Conservation (phyloP, 176 grass and related monocot genomes). For the barley (Hordeum vulgare) region DNA sequence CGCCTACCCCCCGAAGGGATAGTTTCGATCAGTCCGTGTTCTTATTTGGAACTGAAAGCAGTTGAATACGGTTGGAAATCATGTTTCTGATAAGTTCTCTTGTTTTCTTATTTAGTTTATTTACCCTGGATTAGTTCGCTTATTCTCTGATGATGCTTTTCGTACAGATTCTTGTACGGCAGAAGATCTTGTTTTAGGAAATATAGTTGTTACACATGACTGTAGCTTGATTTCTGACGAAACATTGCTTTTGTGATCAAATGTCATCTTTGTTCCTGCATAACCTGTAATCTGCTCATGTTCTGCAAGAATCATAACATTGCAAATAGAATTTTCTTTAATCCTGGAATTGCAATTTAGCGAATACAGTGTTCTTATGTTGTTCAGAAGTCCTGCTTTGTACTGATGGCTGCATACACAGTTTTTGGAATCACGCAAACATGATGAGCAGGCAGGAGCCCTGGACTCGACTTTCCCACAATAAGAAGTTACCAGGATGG, state of each 20-base stretch:
- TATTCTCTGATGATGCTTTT: no score
- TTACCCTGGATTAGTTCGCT: no score
- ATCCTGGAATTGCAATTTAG: not conserved
- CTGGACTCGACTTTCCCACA: constrained; percentile 63
- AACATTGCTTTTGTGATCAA: not conserved
- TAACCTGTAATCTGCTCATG: not conserved
- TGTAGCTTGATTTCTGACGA: not conserved
- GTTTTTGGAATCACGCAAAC: constrained; percentile 18
- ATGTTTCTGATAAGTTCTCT: not conserved
- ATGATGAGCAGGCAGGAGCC: constrained; percentile 44
- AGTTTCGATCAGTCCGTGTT: not conserved
- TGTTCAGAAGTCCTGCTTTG: not conserved
- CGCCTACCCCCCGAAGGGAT: not conserved
- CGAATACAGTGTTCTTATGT: not conserved
- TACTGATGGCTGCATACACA: not conserved
- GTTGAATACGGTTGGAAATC: not conserved
- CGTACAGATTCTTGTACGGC: no score
- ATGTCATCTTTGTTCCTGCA: not conserved
- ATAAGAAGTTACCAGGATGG: no score
- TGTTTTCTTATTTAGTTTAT: no score
- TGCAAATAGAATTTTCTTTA: not conserved
- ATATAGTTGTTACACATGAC: no score
- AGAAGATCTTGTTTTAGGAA: no score
- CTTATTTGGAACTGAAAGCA: not conserved
- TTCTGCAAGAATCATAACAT: not conserved